Conservation (phyloP, 352 stramenopile genomes). For the Phytophthora hybrid region DNA sequence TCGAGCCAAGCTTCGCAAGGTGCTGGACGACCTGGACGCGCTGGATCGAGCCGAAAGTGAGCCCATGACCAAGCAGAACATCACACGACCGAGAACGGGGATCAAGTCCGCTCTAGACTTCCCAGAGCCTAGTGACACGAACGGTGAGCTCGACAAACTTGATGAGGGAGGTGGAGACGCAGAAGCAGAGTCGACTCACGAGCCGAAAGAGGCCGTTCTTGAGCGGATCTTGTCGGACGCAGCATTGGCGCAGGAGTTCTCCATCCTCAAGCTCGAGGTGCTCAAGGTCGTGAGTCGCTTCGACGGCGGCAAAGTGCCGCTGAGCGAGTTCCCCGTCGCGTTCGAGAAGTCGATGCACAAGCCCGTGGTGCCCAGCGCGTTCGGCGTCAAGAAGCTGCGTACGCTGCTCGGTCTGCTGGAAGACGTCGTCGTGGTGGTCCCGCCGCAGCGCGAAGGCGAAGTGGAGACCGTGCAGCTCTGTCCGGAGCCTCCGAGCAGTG, state of each 20-base stretch:
- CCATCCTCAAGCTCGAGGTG: conserved; percentile 75
- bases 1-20: conserved; percentile 51
- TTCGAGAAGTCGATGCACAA: conserved; percentile 83
- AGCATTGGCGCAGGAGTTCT: conserved; percentile 59
- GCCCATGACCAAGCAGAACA: conserved; percentile 65
- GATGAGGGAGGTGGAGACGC: conserved; percentile 4
- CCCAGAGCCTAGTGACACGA: neutral
- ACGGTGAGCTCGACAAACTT: conserved; percentile 3
- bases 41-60: conserved; percentile 65
- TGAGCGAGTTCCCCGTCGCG: conserved; percentile 55
- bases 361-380: conserved; percentile 55
- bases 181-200: conserved; percentile 39
- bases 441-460: conserved; percentile 56
- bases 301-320: conserved; percentile 50
- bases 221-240: conserved; percentile 52
- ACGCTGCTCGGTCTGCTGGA: conserved; percentile 67
- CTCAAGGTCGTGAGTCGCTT: conserved; percentile 74
- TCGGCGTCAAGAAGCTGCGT: conserved; percentile 84
- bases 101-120: conserved; percentile 8
- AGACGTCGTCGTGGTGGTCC: conserved; percentile 61
- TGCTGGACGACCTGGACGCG: conserved; percentile 71
- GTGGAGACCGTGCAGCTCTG: conserved; percentile 73
- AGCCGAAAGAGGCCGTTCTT: conserved; percentile 62
- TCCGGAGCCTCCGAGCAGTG: conserved; percentile 41
- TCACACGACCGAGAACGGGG: conserved; percentile 52